Evolutionary conservation across 305 asterid species (phyloP).

Genomic region (Fraxinus latifolia): DNA sequence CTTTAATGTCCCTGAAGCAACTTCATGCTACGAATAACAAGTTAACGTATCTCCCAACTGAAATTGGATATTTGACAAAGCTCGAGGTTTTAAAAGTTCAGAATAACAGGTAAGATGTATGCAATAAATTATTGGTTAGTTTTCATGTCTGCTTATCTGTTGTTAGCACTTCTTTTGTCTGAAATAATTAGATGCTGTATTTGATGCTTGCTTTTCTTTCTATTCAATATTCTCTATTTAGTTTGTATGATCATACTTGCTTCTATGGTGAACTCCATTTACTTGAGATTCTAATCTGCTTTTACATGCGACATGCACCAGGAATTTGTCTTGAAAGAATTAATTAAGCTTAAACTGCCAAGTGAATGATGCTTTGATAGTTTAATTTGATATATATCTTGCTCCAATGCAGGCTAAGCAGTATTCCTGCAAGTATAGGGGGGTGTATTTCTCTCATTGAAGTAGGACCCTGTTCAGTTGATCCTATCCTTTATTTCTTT

Average conservation of each 20-base stretch:
- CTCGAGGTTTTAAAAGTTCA: constrained; percentile 72
- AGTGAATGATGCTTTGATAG: not conserved
- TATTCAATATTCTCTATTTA: not conserved
- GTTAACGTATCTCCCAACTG: constrained; percentile 63
- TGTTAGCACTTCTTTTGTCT: constrained; percentile 10
- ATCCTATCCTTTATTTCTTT: not conserved
- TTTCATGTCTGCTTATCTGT: not conserved
- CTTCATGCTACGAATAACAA: constrained; percentile 61
- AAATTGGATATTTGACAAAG: constrained; percentile 57
- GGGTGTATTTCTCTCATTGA: constrained; percentile 72
- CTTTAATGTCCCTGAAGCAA: constrained; percentile 64
- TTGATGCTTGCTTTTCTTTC: constrained; percentile 5
- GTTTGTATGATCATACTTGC: not conserved
- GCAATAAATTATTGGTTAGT: constrained; percentile 2
- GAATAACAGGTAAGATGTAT: constrained; percentile 64
- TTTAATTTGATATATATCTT: constrained; percentile 22
- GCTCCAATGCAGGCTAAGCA: constrained; percentile 54
- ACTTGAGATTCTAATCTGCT: not conserved
- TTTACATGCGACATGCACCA: not conserved
- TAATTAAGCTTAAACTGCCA: constrained; percentile 11
- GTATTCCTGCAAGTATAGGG: constrained; percentile 62
- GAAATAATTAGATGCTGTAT: constrained; percentile 2
- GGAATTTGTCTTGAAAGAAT: not conserved
- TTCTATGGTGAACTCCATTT: not conserved
- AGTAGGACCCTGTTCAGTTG: constrained; percentile 37